Base-by-base conservation (phyloP, 257 asterid genomes). In the Misopates orontium region DNA sequence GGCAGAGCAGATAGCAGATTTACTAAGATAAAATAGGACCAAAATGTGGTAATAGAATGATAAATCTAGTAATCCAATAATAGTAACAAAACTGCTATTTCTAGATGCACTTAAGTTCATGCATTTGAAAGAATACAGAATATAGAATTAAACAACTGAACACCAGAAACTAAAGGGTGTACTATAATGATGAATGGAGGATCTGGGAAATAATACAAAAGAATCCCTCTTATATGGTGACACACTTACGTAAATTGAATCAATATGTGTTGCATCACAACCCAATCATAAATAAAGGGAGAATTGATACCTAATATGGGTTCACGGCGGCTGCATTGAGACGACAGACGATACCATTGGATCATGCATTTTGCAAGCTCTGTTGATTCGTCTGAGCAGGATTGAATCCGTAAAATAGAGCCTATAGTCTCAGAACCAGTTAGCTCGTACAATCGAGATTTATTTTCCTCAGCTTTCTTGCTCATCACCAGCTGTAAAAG, bases 321-420 rank as follows among this genome's bases (percentile, higher is more conserved):
- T 63, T 93, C 99, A 66, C 97, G 82, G 62, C 99, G 86, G 85
- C 97, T 93, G 76, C 95, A 87, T 67, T 93, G 90, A 64, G 96
- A 84, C 40, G 95, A 86, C 76, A 93, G 73, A 19, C 99, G 97
- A 71, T 78, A 84, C 99, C 99, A 93, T 45, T 93, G 99, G 77
- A 86, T 56, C 1, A 83, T 76, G 75, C 96, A 90, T 80, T 83
- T 93, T 17, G 85, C 82, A 73, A 87, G 94, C 65, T 93, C 97
- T 25, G 74, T 54, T 52, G 95, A 91, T 60, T 84, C 87, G 19
- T 83, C 84, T 51, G 91, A 83, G 81, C 92, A 82, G 32, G 86
- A 32, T 52, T 87, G 87, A 74, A 90, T 76, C 51, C 95, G 81
- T 74, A 93, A 75, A 67, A 90, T 90, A 17, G 96, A 93, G 60